phyloP scores from a whole-genome alignment of 1,139 yeast species.

The Blastobotrys proliferans region DNA sequence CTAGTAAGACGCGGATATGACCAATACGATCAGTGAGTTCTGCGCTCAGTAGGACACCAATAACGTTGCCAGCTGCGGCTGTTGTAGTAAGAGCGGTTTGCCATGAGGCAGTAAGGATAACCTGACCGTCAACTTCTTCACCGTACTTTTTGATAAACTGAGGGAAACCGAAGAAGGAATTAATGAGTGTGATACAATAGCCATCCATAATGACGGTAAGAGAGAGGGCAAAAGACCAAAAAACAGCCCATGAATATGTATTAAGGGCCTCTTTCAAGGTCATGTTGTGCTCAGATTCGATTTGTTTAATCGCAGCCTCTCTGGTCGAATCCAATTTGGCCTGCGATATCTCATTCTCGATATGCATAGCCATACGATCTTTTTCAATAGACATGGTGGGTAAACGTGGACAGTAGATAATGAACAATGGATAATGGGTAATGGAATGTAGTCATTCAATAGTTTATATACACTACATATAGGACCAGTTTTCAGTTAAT shows the following conservation, averaged over 20 bases:
- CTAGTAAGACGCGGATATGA: background rate
- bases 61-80: conserved; percentile 31
- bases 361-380: too few relatives aligned
- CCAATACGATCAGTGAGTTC: conserved; percentile 26
- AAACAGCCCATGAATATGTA: conserved; percentile 36
- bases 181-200: conserved; percentile 40
- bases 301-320: too few relatives aligned
- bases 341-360: too few relatives aligned
- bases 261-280: conserved; percentile 15
- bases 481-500: too few relatives aligned
- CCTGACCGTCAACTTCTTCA: conserved; percentile 18
- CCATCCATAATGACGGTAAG: conserved; percentile 46
- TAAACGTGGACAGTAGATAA: too few relatives aligned
- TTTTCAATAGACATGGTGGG: too few relatives aligned
- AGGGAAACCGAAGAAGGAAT: conserved; percentile 40
- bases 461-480: too few relatives aligned
- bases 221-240: conserved; percentile 43
- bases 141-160: conserved; percentile 37
- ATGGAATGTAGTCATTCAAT: too few relatives aligned
- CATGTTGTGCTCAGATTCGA: conserved; percentile 15
- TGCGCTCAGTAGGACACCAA: conserved; percentile 44
- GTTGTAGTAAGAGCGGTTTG: conserved; percentile 8
- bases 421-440: too few relatives aligned
- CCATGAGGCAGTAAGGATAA: background rate
- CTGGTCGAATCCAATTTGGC: too few relatives aligned